Percentiles rank a stretch among this genome's conserved stretches.
Evolutionary conservation across 2,329 filamentous ascomycete genomes (phyloP).

Genomic region (Botryotinia calthae): DNA sequence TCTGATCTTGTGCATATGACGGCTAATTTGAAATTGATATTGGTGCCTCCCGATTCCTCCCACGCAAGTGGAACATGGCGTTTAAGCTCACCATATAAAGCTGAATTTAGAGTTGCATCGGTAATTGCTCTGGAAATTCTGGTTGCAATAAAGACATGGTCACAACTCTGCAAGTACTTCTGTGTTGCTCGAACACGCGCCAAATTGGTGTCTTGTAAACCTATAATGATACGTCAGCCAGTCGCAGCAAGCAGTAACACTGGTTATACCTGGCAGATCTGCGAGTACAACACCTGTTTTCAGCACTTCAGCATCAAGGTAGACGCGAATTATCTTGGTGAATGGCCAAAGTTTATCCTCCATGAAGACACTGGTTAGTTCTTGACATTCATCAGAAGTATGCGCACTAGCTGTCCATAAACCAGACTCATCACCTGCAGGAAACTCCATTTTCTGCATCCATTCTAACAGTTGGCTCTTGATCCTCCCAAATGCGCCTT

Average conservation of each 20-base stretch:
- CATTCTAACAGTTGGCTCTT: neutral
- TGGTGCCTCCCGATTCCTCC: constrained; percentile 21
- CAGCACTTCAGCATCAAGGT: constrained; percentile 9
- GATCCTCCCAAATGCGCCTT: neutral
- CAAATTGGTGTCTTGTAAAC: constrained; percentile 41
- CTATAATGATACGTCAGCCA: constrained; percentile 17
- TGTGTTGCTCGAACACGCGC: constrained; percentile 41
- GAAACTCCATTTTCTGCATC: neutral
- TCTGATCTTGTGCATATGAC: neutral
- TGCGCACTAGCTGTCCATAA: neutral
- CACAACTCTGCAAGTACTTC: constrained; percentile 37
- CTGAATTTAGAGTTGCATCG: neutral
- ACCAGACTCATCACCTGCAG: neutral
- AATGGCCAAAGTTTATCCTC: neutral
- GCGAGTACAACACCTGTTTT: neutral
- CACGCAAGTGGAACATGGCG: constrained; percentile 3
- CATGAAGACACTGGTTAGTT: constrained; percentile 3
- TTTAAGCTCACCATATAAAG: neutral
- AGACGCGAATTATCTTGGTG: constrained; percentile 9
- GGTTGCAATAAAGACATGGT: constrained; percentile 40
- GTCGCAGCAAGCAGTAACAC: neutral
- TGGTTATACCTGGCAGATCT: neutral
- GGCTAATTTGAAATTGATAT: constrained; percentile 2
- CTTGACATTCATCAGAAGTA: neutral
- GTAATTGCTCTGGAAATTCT: constrained; percentile 18